Percentiles rank a stretch among this genome's conserved stretches.
Conservation (phyloP, 225 moss, liverwort and hornwort species). For the Anthoceros angustus region DNA sequence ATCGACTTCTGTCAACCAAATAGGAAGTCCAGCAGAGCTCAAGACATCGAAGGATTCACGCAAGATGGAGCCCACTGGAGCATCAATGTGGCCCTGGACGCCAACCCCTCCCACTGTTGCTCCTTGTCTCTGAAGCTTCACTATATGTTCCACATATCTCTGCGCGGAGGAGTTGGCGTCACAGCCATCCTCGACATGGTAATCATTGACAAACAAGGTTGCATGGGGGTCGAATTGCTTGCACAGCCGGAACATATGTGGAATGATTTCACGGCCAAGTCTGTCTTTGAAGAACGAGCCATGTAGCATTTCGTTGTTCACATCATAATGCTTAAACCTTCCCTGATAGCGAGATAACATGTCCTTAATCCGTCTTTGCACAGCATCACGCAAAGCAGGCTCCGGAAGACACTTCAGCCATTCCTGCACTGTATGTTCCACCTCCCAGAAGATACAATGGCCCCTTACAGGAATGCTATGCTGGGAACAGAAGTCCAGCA, state of each 20-base stretch:
- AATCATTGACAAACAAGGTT: conserved; percentile 67
- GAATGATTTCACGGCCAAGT: conserved; percentile 32
- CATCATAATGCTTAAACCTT: conserved; percentile 65
- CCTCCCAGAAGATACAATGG: conserved; percentile 87
- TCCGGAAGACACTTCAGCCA: conserved; percentile 47
- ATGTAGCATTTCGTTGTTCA: conserved; percentile 97
- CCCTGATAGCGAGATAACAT: conserved; percentile 59
- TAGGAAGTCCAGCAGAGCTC: conserved; percentile 32
- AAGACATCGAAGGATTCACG: conserved; percentile 41
- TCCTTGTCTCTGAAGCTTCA: conserved; percentile 35
- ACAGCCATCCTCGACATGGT: conserved; percentile 64
- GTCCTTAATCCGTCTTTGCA: conserved; percentile 37
- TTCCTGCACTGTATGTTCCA: conserved; percentile 46
- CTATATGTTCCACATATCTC: conserved; percentile 41
- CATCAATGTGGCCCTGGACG: conserved; percentile 67
- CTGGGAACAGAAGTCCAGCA: conserved; percentile 48
- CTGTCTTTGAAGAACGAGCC: conserved; percentile 54
- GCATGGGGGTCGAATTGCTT: conserved; percentile 47
- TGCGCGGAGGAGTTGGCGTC: conserved; percentile 55
- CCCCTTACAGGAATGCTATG: conserved; percentile 56
- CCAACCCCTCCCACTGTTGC: conserved; percentile 74
- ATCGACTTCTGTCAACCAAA: conserved; percentile 92
- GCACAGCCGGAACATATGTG: conserved; percentile 52
- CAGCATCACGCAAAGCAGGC: conserved; percentile 30
- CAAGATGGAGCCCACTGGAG: conserved; percentile 58